These are phyloP conservation scores for Alliaria petiolata DNA, from an alignment of 345 rosid genomes.

Conservation along the genomic window DNA sequence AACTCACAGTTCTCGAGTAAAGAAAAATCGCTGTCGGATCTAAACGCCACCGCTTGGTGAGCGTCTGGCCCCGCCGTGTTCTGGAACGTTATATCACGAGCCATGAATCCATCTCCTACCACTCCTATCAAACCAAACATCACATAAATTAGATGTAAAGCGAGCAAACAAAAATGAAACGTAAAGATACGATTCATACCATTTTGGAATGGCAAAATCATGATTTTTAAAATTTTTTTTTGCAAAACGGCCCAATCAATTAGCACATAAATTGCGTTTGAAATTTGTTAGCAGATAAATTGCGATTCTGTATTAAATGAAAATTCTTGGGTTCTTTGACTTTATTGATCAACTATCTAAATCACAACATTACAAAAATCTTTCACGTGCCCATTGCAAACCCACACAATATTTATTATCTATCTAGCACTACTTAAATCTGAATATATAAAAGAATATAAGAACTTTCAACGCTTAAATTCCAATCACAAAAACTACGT, in stretches of 20 bases:
- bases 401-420: no score
- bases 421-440: no score
- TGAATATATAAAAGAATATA: no score
- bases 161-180: no score
- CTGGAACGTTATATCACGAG: slow-evolving; percentile 67
- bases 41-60: slow-evolving; percentile 92
- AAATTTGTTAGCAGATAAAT: no score
- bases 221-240: no score
- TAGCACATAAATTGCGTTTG: not conserved
- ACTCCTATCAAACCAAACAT: slow-evolving; percentile 49
- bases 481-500: no score
- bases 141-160: no score
- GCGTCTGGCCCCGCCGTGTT: slow-evolving; percentile 86
- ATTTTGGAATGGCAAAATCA: no score
- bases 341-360: not conserved
- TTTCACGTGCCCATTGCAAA: no score
- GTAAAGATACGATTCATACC: no score
- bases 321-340: not conserved
- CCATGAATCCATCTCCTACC: slow-evolving; percentile 95
- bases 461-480: not conserved
- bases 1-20: slow-evolving; percentile 77
- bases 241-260: not conserved
- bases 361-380: no score
- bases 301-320: not conserved
- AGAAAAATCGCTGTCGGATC: slow-evolving; percentile 81